phyloP scores from a whole-genome alignment of 345 rosid genomes.

The Alliaria petiolata region DNA sequence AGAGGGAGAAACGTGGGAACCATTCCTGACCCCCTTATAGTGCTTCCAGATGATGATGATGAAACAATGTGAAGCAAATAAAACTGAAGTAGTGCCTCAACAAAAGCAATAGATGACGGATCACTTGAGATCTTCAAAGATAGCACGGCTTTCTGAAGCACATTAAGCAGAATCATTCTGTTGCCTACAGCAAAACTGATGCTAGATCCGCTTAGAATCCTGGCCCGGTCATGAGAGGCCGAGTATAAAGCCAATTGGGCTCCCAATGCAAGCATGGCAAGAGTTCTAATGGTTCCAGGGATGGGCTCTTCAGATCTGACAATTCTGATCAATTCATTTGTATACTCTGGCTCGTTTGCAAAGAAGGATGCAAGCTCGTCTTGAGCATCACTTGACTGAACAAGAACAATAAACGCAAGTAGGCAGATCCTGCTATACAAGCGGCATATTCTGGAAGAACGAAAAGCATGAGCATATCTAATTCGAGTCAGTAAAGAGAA shows the following conservation, averaged over 20 bases:
- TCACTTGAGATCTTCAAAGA: conserved; percentile 77
- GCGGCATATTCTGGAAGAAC: conserved; percentile 80
- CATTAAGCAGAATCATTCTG: conserved; percentile 86
- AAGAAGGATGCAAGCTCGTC: conserved; percentile 87
- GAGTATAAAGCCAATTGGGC: conserved; percentile 95
- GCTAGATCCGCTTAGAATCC: conserved; percentile 88
- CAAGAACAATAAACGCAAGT: conserved; percentile 90
- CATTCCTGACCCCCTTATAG: conserved; percentile 94
- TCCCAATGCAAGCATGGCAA: conserved; percentile 92
- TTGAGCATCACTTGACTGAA: conserved; percentile 90
- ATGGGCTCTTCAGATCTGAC: conserved; percentile 83
- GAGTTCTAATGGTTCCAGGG: conserved; percentile 84
- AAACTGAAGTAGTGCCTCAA: conserved; percentile 93
- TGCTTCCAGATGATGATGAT: conserved; percentile 89
- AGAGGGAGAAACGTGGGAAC: conserved; percentile 92
- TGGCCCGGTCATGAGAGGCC: conserved; percentile 90
- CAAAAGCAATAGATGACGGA: conserved; percentile 83
- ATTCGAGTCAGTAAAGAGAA: conserved; percentile 86
- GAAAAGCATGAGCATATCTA: conserved; percentile 89
- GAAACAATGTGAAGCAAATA: conserved; percentile 95
- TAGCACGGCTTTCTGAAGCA: conserved; percentile 89
- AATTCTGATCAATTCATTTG: conserved; percentile 88
- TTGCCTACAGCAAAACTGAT: conserved; percentile 89
- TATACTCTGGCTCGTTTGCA: conserved; percentile 94
- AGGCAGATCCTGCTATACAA: conserved; percentile 90